Conservation (phyloP, 2,329 filamentous ascomycete genomes). For the Aphanoascus verrucosus region DNA sequence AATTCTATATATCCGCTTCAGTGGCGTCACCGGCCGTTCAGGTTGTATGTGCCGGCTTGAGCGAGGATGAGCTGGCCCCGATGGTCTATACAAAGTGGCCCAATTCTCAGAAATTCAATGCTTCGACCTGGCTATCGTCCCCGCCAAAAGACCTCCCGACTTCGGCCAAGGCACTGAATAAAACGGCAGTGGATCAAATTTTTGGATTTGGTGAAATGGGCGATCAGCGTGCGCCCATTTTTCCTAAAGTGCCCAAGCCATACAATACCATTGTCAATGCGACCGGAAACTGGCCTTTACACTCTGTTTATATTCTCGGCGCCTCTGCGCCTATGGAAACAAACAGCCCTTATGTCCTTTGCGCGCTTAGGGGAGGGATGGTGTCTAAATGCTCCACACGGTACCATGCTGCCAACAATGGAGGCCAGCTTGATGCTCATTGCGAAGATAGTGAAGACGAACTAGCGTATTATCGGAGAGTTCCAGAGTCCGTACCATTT, state of each 20-base stretch:
- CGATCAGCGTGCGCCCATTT: constrained; percentile 44
- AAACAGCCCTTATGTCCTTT: constrained; percentile 51
- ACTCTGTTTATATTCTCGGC: constrained; percentile 57
- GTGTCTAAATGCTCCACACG: constrained; percentile 57
- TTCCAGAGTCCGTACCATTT: constrained; percentile 21
- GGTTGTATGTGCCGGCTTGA: constrained; percentile 61
- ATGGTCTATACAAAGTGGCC: constrained; percentile 56
- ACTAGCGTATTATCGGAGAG: constrained; percentile 45
- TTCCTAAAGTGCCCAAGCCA: constrained; percentile 44
- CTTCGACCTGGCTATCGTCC: constrained; percentile 21
- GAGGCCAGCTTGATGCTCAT: constrained; percentile 49
- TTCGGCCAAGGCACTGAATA: constrained; percentile 41
- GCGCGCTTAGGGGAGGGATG: constrained; percentile 53
- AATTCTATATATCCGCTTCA: constrained; percentile 57
- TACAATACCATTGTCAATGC: constrained; percentile 59
- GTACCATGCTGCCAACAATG: constrained; percentile 43
- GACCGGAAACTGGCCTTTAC: constrained; percentile 27
- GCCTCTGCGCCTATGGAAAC: constrained; percentile 32
- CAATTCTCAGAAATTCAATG: constrained; percentile 19
- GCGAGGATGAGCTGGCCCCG: constrained; percentile 47
- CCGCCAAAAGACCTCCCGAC: constrained; percentile 27
- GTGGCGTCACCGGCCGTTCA: constrained; percentile 62
- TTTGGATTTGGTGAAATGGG: constrained; percentile 55
- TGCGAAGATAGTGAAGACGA: constrained; percentile 51
- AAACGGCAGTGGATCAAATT: constrained; percentile 55